Evolutionary conservation across 1,139 yeast species (phyloP), one percentile per base, ranked within the genome.

Genomic region (Insectozyma bohioensis): DNA sequence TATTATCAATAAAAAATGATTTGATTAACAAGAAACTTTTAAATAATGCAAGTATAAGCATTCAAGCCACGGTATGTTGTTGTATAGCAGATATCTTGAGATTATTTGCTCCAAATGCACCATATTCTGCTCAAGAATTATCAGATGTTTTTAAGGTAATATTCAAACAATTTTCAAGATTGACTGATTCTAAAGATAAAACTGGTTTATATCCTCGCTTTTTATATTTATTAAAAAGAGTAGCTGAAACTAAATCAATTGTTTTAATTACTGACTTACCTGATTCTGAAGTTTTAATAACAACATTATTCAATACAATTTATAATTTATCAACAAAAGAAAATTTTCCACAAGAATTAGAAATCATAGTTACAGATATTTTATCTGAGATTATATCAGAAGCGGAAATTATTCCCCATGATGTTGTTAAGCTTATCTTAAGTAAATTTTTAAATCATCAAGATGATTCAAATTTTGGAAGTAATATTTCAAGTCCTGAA

Each of bases 101-200:
- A 39, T 58, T 88, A 8, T 82, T 72, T 52, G 97, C 96, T 0
- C 97, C 97, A 0, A 86, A 88, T 56, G 95, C 97, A 4, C 97
- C 97, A 5, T 88, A 74, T 56, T 78, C 85, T 2, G 78, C 79
- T 21, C 46, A 61, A 1, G 82, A 84, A 43, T 61, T 88, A 20
- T 63, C 78, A 1, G 78, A 70, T 18, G 67, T 82, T n/a, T 83
- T 84, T 59, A 72, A 66, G 42, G 61, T 80, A 5, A 78, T 86
- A 48, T 70, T 82, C 43, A 60, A 63, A 21, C 92, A 85, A 51
- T 75, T 88, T 44, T 70, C 69, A 36, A 68, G 67, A 28, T 57
- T 87, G 26, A 55, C 72, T 9, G 79, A 81, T 39, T 63, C 71
- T 1, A 83, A 79, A 18, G 39, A 35, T 8, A 28, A 23, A 26